These are phyloP conservation scores for Solidago caesia DNA, from an alignment of 129 eudicot species.

Conservation along the genomic window DNA sequence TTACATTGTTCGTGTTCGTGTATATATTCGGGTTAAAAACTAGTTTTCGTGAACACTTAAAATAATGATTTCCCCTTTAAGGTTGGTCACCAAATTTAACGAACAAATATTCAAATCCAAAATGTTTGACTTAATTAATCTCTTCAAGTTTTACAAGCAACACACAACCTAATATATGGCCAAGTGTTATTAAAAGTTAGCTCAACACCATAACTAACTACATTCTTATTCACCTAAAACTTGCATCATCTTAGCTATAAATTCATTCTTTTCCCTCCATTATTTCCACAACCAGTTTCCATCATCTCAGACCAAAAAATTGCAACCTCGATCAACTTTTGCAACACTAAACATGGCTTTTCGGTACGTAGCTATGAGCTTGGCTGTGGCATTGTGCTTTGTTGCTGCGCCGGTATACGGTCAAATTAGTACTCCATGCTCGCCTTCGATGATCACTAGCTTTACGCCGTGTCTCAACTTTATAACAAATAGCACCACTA, in stretches of 20 bases:
- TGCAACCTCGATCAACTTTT: neutral
- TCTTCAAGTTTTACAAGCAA: conserved; percentile 22
- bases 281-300: conserved; percentile 22
- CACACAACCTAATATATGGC: conserved; percentile 28
- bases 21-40: too few relatives aligned
- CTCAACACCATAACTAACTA: conserved; percentile 47
- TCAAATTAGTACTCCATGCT: conserved; percentile 60
- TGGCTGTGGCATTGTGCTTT: conserved; percentile 29
- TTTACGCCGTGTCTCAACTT: conserved; percentile 73
- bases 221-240: conserved; percentile 21
- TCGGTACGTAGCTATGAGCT: conserved; percentile 22
- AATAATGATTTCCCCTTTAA: too few relatives aligned
- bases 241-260: conserved; percentile 34
- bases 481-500: conserved; percentile 44
- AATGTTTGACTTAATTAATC: too few relatives aligned
- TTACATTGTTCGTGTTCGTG: too few relatives aligned
- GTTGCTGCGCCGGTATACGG: conserved; percentile 34
- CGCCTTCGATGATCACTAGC: conserved; percentile 58
- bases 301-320: neutral
- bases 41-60: too few relatives aligned
- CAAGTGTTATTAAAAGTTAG: conserved; percentile 58
- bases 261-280: conserved; percentile 24
- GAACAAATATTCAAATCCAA: too few relatives aligned
- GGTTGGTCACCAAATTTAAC: too few relatives aligned
- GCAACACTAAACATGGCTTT: conserved; percentile 23